phyloP scores from a whole-genome alignment of 306 rosid species.

The Acacia crassicarpa region DNA sequence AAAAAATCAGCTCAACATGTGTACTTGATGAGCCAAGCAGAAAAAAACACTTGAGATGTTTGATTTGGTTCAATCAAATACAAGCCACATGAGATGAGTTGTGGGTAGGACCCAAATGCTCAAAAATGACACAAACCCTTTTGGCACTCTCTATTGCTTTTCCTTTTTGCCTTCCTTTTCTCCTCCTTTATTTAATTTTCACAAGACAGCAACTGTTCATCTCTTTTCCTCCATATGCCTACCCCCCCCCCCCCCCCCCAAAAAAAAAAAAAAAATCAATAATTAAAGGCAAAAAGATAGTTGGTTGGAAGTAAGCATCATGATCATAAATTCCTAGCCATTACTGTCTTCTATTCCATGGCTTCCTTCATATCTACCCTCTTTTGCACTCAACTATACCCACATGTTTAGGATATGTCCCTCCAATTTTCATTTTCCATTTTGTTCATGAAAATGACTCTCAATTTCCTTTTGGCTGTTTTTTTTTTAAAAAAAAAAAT shows the following conservation, averaged over 20 bases:
- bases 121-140: conserved; percentile 41
- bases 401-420: conserved; percentile 12
- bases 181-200: not conserved
- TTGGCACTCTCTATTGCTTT: conserved; percentile 47
- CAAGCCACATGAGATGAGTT: conserved; percentile 58
- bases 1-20: conserved; percentile 3
- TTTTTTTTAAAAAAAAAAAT: not conserved
- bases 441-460: not conserved
- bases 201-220: conserved; percentile 48
- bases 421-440: not conserved
- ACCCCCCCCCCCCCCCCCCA: not conserved
- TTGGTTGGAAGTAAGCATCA: conserved; percentile 34
- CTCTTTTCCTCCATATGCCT: conserved; percentile 58
- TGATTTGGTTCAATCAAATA: conserved; percentile 37
- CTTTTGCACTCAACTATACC: conserved; percentile 17
- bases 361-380: conserved; percentile 3
- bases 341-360: conserved; percentile 10
- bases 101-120: conserved; percentile 54
- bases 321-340: conserved; percentile 26
- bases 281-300: conserved; percentile 36
- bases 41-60: conserved; percentile 49
- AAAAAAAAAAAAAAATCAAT: conserved; percentile 28
- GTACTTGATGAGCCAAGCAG: conserved; percentile 19
- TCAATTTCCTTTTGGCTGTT: not conserved
- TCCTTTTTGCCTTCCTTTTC: conserved; percentile 33